phyloP scores from a whole-genome alignment of 2,329 filamentous ascomycete genomes.

The Aschersonia sp. region DNA sequence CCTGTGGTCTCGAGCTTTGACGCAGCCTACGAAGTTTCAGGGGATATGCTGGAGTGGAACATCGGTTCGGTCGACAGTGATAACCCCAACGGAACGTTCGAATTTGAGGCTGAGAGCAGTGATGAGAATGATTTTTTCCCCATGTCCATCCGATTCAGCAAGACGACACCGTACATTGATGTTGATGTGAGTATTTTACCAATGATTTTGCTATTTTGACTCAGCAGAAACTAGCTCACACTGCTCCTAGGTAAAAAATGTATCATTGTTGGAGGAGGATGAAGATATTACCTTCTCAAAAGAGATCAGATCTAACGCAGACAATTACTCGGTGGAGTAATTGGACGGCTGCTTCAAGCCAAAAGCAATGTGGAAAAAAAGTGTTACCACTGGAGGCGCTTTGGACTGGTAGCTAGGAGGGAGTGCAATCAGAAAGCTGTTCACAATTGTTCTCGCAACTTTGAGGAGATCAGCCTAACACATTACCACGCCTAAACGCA shows the following conservation, averaged over 20 bases:
- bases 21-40: slow-evolving; percentile 83
- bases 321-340: slow-evolving; percentile 64
- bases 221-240: slow-evolving; percentile 2
- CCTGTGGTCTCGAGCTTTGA: slow-evolving; percentile 87
- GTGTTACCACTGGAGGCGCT: no score
- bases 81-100: slow-evolving; percentile 75
- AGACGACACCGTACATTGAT: slow-evolving; percentile 74
- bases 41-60: slow-evolving; percentile 86
- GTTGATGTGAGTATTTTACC: slow-evolving; percentile 61
- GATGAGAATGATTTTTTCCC: slow-evolving; percentile 97
- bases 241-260: slow-evolving; percentile 40
- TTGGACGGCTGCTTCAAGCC: slow-evolving; percentile 22
- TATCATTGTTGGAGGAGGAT: slow-evolving; percentile 57
- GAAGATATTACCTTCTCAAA: slow-evolving; percentile 74
- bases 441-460: no score
- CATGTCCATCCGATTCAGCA: slow-evolving; percentile 82
- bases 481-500: no score
- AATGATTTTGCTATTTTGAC: not conserved
- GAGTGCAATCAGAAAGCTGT: no score
- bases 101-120: slow-evolving; percentile 80
- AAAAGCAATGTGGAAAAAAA: no score
- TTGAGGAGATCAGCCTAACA: no score
- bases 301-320: slow-evolving; percentile 62
- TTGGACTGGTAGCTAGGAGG: no score
- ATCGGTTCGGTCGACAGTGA: slow-evolving; percentile 75